Evolutionary conservation across 306 rosid species (phyloP), one percentile per base, ranked within the genome.

Genomic region (Cercis canadensis): DNA sequence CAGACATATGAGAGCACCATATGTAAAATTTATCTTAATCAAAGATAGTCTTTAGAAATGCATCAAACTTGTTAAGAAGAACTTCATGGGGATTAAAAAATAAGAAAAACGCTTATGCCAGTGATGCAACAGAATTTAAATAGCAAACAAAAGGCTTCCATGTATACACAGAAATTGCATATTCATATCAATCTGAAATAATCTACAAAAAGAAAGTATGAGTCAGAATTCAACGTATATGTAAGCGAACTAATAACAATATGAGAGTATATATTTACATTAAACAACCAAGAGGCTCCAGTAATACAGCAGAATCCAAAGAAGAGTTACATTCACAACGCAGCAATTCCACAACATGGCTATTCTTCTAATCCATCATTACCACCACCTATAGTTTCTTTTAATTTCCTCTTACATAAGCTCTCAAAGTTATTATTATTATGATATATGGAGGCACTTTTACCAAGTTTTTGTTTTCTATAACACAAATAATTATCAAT

Each of bases 311-410:
- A n/a, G n/a, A n/a, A n/a, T n/a, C n/a, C n/a, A n/a, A n/a, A n/a
- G n/a, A n/a, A n/a, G n/a, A n/a, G n/a, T n/a, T n/a, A 24, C 29
- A 24, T 24, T 24, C 29, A 24, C 29, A 1, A 24, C 3, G 29
- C 29, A 3, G 3, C 1, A 24, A 24, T 24, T 24, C 29, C 29
- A 24, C 29, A 24, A 24, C 18, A 58, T 21, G 14, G 49, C 31
- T 8, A 47, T 64, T 47, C 51, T 57, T 33, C 36, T 18, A 56
- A 49, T 45, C 67, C 67, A 14, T 18, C 54, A 32, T 49, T 13
- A 31, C 40, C 67, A 51, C 50, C 19, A 57, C 18, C 17, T 58
- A 60, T 13, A 67, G 14, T 41, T 46, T 14, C n/a, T 36, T 70
- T 32, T 21, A 37, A 29, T 41, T 61, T 57, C 17, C 40, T 16